phyloP scores from a whole-genome alignment of 257 asterid genomes.

The Nicotiana sylvestris region DNA sequence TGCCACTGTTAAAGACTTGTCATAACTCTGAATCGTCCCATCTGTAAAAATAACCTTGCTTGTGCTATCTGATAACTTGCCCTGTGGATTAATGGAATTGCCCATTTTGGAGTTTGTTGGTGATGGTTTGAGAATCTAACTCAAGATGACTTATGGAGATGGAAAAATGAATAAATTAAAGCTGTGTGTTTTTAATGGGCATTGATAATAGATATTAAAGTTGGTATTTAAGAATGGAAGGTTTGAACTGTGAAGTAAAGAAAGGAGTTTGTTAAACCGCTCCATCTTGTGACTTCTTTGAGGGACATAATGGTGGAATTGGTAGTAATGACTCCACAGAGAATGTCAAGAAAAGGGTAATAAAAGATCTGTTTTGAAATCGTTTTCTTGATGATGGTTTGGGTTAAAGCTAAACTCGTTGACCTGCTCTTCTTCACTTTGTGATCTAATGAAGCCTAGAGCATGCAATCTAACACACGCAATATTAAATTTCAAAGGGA shows the following conservation, averaged over 20 bases:
- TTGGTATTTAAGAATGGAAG: slow-evolving; percentile 16
- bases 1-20: slow-evolving; percentile 59
- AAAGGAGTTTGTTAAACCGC: slow-evolving; percentile 73
- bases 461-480: neutral
- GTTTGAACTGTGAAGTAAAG: slow-evolving; percentile 1
- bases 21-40: slow-evolving; percentile 53
- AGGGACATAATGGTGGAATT: slow-evolving; percentile 51
- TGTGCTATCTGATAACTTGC: slow-evolving; percentile 15
- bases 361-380: slow-evolving; percentile 6
- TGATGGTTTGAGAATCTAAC: neutral
- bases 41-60: slow-evolving; percentile 59
- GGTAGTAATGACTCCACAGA: slow-evolving; percentile 29
- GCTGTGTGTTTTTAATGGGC: neutral
- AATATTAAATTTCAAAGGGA: neutral
- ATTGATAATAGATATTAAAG: neutral
- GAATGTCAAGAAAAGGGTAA: slow-evolving; percentile 20
- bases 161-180: neutral
- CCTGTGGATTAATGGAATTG: slow-evolving; percentile 36
- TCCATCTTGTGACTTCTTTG: slow-evolving; percentile 43
- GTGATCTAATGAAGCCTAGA: neutral
- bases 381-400: neutral
- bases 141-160: neutral
- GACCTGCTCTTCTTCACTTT: slow-evolving; percentile 16
- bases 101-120: slow-evolving; percentile 44
- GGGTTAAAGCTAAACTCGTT: neutral